These are phyloP conservation scores for Apocynum venetum DNA, from an alignment of 257 asterid genomes.

Conservation along the genomic window DNA sequence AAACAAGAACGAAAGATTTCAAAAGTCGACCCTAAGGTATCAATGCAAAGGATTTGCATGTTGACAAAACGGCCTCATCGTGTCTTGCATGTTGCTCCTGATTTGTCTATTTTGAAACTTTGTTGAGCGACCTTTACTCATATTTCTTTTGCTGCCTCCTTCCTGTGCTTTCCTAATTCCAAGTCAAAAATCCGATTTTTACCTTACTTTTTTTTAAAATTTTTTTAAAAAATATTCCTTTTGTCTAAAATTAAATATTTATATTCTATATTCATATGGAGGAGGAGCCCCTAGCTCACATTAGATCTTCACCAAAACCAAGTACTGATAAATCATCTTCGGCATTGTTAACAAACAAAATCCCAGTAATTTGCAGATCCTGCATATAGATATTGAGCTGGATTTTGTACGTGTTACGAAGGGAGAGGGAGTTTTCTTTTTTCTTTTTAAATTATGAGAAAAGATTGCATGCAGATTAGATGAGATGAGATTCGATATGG, in stretches of 20 bases:
- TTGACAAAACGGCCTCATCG: background rate
- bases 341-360: background rate
- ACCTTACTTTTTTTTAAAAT: too few relatives aligned
- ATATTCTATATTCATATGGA: too few relatives aligned
- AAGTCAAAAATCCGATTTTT: too few relatives aligned
- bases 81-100: background rate
- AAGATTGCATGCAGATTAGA: background rate
- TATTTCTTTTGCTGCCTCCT: too few relatives aligned
- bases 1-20: background rate
- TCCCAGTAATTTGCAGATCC: background rate
- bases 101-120: slow-evolving; percentile 4
- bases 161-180: too few relatives aligned
- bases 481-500: background rate
- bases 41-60: background rate
- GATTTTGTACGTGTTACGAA: too few relatives aligned
- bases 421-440: background rate
- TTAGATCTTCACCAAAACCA: background rate
- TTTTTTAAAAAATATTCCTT: too few relatives aligned
- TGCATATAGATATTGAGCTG: background rate
- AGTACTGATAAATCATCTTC: background rate
- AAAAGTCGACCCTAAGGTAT: background rate
- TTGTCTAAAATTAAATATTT: too few relatives aligned
- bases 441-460: background rate
- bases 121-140: background rate
- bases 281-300: too few relatives aligned